Percentiles rank a stretch among this genome's conserved stretches.
Evolutionary conservation across 768 basidiomycete genomes (phyloP).

Genomic region (Amanita molliuscula): DNA sequence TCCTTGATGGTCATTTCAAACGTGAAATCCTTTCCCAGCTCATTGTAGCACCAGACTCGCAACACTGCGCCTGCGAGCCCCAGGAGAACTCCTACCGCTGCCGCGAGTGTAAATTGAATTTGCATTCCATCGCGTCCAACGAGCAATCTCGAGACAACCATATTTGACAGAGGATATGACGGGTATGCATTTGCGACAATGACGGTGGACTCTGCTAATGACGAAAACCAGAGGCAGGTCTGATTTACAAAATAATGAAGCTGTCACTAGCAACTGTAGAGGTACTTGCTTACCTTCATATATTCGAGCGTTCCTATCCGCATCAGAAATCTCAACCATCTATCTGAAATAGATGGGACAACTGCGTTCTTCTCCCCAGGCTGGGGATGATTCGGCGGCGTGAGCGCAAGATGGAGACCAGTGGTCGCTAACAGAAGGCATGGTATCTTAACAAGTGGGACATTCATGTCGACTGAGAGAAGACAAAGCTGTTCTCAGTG

Average conservation of each 20-base stretch:
- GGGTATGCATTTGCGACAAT: not conserved
- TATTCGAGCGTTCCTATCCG: too few relatives aligned
- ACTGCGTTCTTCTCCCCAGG: not conserved
- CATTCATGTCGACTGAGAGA: too few relatives aligned
- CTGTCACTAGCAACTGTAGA: not conserved
- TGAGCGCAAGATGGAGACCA: not conserved
- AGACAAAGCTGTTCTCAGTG: too few relatives aligned
- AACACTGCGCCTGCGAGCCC: conserved; percentile 18
- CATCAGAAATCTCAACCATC: too few relatives aligned
- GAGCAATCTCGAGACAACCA: not conserved
- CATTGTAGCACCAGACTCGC: conserved; percentile 30
- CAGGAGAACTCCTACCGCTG: conserved; percentile 4
- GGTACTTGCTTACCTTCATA: not conserved
- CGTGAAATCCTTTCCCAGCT: conserved; percentile 37
- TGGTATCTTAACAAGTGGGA: not conserved
- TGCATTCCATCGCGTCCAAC: not conserved
- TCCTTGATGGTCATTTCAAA: conserved; percentile 39
- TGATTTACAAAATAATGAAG: not conserved
- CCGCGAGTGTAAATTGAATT: not conserved
- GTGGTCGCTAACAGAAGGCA: not conserved
- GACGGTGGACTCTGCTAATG: not conserved
- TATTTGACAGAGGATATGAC: not conserved
- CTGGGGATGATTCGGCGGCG: not conserved
- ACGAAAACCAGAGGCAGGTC: not conserved
- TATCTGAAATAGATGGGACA: not conserved